Base-by-base conservation (phyloP, 192 early-diverging fungal genomes). In the Umbelopsis isabellina region DNA sequence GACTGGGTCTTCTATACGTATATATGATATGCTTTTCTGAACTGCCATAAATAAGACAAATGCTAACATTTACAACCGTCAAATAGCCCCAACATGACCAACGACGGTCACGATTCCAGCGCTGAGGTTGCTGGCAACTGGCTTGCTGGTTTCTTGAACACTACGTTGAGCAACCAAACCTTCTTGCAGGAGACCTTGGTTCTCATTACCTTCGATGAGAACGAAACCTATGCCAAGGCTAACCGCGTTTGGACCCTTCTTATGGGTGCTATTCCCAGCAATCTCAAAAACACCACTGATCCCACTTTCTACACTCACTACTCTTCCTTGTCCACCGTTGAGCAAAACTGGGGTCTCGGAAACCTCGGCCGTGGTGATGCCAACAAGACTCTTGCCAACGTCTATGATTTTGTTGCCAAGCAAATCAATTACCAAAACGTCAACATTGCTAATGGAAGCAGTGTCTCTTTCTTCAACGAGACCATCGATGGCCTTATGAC, bases 271-370 rank as follows among this genome's bases (percentile, higher is more conserved):
- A 70, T 74, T n/a, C 79, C 81, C n/a, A 46, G 68, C 0, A 33
- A 61, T 25, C 12, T 71, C 35, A 75, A 72, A 69, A 72, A 72
- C 67, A 80, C 79, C 35, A 74, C 58, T 21, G 91, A 92, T 78
- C 71, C 46, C 49, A 88, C 89, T 20, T 72, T 49, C 46, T 92
- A 91, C 69, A 83, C 81, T 22, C 91, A 92, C 69, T 91, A 87
- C 79, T 88, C 85, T 12, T 49, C 82, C 12, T 66, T 90, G 10
- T 77, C 82, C n/a, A 91, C 91, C 23, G 70, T 88, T 46, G 88
- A 90, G 76, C 48, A 82, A 49, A 88, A 86, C 82, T 92, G 88
- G 85, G 81, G 78, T 46, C 72, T 92, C n/a, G 83, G 80, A 12
- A 82, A 80, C 76, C 72, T 91, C 50, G 87, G 85, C 11, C 72